Evolutionary conservation across 2,329 filamentous ascomycete species (phyloP).

Genomic region (Fusarium clavum): DNA sequence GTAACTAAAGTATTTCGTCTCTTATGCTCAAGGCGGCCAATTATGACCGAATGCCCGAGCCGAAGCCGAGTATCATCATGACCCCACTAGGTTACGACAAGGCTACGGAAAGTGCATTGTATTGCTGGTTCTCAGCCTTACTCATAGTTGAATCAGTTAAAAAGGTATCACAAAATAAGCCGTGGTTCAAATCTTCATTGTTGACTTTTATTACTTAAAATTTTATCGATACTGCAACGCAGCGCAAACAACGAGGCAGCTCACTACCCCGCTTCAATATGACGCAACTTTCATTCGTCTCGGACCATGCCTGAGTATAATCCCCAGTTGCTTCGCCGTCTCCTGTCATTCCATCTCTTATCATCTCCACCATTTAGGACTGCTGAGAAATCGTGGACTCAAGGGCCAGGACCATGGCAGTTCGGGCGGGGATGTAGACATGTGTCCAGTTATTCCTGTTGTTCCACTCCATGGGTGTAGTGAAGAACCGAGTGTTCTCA

Average conservation of each 20-base stretch:
- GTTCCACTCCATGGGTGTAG: constrained; percentile 92
- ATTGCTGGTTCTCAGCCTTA: not conserved
- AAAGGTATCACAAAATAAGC: not conserved
- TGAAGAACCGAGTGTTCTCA: constrained; percentile 88
- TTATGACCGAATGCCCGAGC: not conserved
- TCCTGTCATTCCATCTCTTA: not conserved
- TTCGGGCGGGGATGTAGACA: constrained; percentile 87
- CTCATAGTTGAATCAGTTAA: not conserved
- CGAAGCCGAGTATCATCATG: not conserved
- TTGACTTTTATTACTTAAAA: constrained; percentile 29
- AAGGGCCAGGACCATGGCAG: constrained; percentile 76
- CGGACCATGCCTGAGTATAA: not conserved
- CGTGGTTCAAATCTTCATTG: not conserved
- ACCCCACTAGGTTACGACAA: not conserved
- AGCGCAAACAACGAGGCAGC: constrained; percentile 10
- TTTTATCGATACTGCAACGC: constrained; percentile 3
- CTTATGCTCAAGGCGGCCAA: not conserved
- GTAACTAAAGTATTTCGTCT: not conserved
- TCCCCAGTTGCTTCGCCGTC: not conserved
- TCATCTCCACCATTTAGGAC: constrained; percentile 7
- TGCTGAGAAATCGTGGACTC: constrained; percentile 48
- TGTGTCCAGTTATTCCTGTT: constrained; percentile 89
- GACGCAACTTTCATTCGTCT: not conserved
- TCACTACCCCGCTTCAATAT: constrained; percentile 3
- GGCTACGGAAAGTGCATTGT: not conserved